Conservation (phyloP, 345 rosid species). For the Cochlearia excelsa region DNA sequence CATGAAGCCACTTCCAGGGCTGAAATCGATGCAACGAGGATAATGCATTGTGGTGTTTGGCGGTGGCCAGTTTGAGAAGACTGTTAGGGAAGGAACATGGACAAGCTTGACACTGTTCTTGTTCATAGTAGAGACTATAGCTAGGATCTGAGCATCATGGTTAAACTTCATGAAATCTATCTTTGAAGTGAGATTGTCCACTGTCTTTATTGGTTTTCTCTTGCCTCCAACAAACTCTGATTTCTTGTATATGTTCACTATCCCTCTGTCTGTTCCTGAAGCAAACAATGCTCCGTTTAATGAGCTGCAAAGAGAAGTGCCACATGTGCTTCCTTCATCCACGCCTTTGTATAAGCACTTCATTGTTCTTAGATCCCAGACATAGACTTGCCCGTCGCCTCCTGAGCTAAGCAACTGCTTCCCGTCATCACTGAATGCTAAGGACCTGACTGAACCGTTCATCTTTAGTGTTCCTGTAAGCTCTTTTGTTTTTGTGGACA, state of each 20-base stretch:
- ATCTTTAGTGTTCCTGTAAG: conserved; percentile 81
- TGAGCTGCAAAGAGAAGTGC: conserved; percentile 68
- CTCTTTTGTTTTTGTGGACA: conserved; percentile 78
- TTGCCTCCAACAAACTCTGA: conserved; percentile 79
- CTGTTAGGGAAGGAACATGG: conserved; percentile 65
- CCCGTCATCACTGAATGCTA: conserved; percentile 72
- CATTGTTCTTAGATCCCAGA: conserved; percentile 88
- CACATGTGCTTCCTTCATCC: conserved; percentile 81
- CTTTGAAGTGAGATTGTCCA: conserved; percentile 76
- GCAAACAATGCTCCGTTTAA: conserved; percentile 62
- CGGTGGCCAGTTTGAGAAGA: conserved; percentile 83
- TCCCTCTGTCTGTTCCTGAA: conserved; percentile 81
- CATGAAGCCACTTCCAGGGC: conserved; percentile 93
- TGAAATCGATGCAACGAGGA: conserved; percentile 83
- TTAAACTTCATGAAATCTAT: conserved; percentile 82
- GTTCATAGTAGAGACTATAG: conserved; percentile 71
- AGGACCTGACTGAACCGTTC: conserved; percentile 78
- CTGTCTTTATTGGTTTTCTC: conserved; percentile 67
- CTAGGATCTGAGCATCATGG: conserved; percentile 76
- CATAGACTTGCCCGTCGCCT: conserved; percentile 86
- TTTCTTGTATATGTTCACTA: conserved; percentile 80
- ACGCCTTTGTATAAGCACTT: conserved; percentile 75
- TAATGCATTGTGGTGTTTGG: conserved; percentile 50
- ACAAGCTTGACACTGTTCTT: conserved; percentile 72
- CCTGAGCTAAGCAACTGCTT: conserved; percentile 74